Conservation (phyloP, 2,329 filamentous ascomycete species). For the Alternaria ventricosa region DNA sequence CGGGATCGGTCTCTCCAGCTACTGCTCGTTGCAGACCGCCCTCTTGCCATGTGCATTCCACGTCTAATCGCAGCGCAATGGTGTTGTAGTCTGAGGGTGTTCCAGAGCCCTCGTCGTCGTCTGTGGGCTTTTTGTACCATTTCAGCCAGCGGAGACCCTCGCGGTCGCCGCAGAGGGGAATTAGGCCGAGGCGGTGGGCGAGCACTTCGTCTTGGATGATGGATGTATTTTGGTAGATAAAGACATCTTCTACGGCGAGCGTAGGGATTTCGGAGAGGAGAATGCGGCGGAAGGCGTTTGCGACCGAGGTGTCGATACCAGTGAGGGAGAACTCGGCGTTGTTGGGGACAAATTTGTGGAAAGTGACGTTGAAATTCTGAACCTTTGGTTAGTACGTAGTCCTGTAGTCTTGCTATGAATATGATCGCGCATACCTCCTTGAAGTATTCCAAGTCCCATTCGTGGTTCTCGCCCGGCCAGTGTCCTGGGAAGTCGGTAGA, state of each 20-base stretch:
- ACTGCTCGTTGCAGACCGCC: constrained; percentile 64
- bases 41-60: constrained; percentile 80
- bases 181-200: constrained; percentile 84
- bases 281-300: constrained; percentile 97
- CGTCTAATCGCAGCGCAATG: constrained; percentile 75
- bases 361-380: constrained; percentile 74
- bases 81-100: constrained; percentile 81
- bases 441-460: constrained; percentile 79
- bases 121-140: constrained; percentile 77
- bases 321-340: constrained; percentile 89
- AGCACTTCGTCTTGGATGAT: constrained; percentile 98
- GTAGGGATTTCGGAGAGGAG: constrained; percentile 93
- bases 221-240: constrained; percentile 94
- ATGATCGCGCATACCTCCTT: constrained; percentile 53
- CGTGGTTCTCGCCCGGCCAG: constrained; percentile 84
- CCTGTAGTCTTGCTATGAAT: neutral
- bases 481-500: constrained; percentile 93
- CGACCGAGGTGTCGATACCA: constrained; percentile 88
- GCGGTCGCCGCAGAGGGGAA: constrained; percentile 82
- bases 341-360: constrained; percentile 80
- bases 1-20: constrained; percentile 77
- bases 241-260: constrained; percentile 92
- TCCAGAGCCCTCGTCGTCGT: constrained; percentile 50
- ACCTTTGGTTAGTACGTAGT: neutral
- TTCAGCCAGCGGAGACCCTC: constrained; percentile 81